These are phyloP conservation scores for Sporodiniella umbellata DNA, from an alignment of 371 early-diverging fungal species.

Conservation along the genomic window DNA sequence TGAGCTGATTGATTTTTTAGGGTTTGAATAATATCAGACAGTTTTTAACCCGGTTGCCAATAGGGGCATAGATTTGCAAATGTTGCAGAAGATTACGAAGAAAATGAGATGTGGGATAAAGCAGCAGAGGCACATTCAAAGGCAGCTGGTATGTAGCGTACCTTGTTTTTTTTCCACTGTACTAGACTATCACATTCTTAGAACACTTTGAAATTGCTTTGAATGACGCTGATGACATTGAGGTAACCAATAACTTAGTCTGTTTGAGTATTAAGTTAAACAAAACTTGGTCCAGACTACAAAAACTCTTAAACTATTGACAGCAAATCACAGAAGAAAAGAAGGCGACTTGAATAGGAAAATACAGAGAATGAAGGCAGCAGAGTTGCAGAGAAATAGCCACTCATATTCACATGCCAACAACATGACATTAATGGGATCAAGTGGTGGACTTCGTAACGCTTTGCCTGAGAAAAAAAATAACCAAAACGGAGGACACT, in stretches of 20 bases:
- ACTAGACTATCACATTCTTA: neutral
- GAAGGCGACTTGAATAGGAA: slow-evolving; percentile 15
- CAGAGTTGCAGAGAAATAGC: neutral
- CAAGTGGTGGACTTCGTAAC: slow-evolving; percentile 10
- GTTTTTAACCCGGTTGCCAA: too few species aligned
- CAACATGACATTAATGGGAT: neutral
- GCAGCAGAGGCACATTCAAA: slow-evolving; percentile 45
- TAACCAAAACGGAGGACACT: slow-evolving; percentile 2
- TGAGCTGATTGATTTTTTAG: neutral
- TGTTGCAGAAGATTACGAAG: slow-evolving; percentile 51
- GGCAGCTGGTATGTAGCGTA: slow-evolving; percentile 34
- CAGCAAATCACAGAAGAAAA: slow-evolving; percentile 17
- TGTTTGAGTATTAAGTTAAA: neutral
- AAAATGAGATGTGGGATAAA: slow-evolving; percentile 44
- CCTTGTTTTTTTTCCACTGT: neutral
- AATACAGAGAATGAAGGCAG: slow-evolving; percentile 10
- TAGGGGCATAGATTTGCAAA: slow-evolving; percentile 53
- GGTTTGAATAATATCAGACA: too few species aligned
- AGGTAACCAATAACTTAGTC: slow-evolving; percentile 4
- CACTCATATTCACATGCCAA: neutral
- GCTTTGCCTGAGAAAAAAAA: slow-evolving; percentile 4
- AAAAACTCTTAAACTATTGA: slow-evolving; percentile 13
- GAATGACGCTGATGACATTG: slow-evolving; percentile 14
- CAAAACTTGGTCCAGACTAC: slow-evolving; percentile 7
- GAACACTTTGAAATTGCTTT: slow-evolving; percentile 21